Evolutionary conservation across 1,139 yeast genomes (phyloP), one percentile per base, ranked within the genome.

Genomic region (Saccharomycopsis hybrid): DNA sequence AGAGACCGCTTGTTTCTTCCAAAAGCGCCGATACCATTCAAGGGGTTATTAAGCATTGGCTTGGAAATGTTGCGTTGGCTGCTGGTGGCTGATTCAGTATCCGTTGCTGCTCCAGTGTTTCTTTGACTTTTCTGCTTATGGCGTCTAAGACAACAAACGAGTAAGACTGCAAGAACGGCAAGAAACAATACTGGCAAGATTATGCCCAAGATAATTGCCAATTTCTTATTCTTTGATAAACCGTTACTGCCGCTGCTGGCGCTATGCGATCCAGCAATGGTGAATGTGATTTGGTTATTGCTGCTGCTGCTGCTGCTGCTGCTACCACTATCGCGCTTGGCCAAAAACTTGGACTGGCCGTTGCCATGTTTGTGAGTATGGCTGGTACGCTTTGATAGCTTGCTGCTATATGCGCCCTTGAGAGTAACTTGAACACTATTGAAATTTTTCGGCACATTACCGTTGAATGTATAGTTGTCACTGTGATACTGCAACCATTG

Each of bases 161-260:
- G 58, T 8, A 88, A 49, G 1, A 84, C 51, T 0, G 72, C 70
- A 1, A 74, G 69, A 0, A 77, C 62, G 1, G 77, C 61, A 7
- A 86, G 59, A 0, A 77, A 69, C 28, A 72, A 73, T 0, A 77
- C 65, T 1, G 96, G 96, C 47, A 90, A 74, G 4, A 85, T 86
- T n/a, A 85, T 92, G 49, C 96, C 97, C 55, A 90, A 76, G 1
- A 89, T 95, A 61, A 90, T 85, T 0, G 95, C 96, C 70, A 4
- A 76, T 74, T 56, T 74, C 74, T 47, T 66, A 69, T 57, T 66
- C 7, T 54, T 58, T 25, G 39, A 36, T 9, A 36, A 8, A n/a
- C 39, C 39, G 18, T 18, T 18, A 18, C 18, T 18, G 18, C 18
- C 18, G 18, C 18, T 18, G 18, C 18, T 18, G 18, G 18, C 18